Evolutionary conservation across 1,284 basidiomycete species (phyloP).

Genomic region (Leccinum griseonigrum): DNA sequence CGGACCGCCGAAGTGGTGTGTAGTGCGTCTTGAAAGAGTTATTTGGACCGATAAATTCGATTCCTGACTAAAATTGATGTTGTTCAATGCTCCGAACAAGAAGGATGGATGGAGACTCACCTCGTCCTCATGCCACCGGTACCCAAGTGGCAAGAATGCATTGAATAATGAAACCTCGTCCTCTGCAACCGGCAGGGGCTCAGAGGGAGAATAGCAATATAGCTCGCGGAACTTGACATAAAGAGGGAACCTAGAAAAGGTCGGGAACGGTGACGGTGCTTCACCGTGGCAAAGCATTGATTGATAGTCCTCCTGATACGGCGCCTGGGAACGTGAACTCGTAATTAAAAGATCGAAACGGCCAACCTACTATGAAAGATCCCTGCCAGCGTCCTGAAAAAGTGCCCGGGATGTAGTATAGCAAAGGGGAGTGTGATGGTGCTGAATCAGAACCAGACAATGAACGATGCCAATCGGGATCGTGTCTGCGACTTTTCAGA

Average conservation of each 20-base stretch:
- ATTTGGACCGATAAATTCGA: conserved; percentile 39
- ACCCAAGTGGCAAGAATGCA: conserved; percentile 46
- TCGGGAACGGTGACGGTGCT: conserved; percentile 35
- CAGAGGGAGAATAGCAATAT: conserved; percentile 34
- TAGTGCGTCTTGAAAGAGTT: conserved; percentile 38
- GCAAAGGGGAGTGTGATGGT: conserved; percentile 1
- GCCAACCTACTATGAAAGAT: conserved; percentile 39
- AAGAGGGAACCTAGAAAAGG: conserved; percentile 39
- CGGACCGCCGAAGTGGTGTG: conserved; percentile 13
- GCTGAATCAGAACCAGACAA: conserved; percentile 9
- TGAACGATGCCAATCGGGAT: conserved; percentile 33
- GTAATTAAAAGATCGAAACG: background rate
- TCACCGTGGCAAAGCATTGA: conserved; percentile 33
- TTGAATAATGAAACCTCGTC: conserved; percentile 32
- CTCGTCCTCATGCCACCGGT: conserved; percentile 34
- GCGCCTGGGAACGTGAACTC: conserved; percentile 32
- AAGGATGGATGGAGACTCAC: conserved; percentile 24
- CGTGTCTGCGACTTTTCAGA: conserved; percentile 30
- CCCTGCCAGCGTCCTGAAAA: conserved; percentile 48
- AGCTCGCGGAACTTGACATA: conserved; percentile 48
- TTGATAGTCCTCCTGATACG: conserved; percentile 35
- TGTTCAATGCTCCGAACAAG: conserved; percentile 6
- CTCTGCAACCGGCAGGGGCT: conserved; percentile 27
- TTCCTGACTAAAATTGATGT: conserved; percentile 35
- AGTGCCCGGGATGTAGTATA: conserved; percentile 39